phyloP scores from a whole-genome alignment of 2,329 filamentous ascomycete species.

The Fusarium aywerte region DNA sequence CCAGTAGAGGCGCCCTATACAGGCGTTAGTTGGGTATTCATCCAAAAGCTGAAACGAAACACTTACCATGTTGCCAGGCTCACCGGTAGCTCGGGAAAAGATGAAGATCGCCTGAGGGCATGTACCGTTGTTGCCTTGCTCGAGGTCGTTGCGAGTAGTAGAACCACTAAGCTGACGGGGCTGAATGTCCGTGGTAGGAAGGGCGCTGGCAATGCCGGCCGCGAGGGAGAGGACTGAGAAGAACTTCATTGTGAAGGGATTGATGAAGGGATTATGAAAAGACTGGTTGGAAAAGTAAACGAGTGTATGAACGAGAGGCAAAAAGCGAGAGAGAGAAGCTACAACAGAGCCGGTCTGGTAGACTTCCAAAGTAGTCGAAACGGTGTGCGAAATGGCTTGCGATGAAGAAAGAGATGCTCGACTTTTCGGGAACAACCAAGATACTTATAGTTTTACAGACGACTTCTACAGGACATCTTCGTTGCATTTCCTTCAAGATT shows the following conservation, averaged over 20 bases:
- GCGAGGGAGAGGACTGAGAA: neutral
- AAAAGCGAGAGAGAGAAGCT: neutral
- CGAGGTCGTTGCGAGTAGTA: constrained; percentile 2
- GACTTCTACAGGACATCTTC: neutral
- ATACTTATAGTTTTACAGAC: neutral
- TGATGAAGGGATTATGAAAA: neutral
- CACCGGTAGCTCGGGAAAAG: neutral
- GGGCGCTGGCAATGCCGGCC: neutral
- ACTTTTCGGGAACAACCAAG: no score
- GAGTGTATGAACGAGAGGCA: neutral
- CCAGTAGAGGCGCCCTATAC: neutral
- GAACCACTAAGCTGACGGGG: neutral
- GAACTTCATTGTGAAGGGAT: neutral
- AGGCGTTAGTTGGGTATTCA: neutral
- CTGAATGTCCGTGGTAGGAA: neutral
- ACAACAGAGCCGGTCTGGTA: neutral
- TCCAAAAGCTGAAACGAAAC: no score
- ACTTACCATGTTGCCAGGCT: constrained; percentile 5
- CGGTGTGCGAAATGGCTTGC: neutral
- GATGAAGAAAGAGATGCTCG: neutral
- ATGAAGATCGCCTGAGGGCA: constrained; percentile 12
- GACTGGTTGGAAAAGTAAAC: neutral
- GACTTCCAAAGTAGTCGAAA: neutral
- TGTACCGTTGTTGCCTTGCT: neutral
- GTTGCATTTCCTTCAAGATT: no score